Percentiles rank a stretch among this genome's conserved stretches.
Conservation (phyloP, 2,329 filamentous ascomycete genomes). For the Microcyclospora pomicola region DNA sequence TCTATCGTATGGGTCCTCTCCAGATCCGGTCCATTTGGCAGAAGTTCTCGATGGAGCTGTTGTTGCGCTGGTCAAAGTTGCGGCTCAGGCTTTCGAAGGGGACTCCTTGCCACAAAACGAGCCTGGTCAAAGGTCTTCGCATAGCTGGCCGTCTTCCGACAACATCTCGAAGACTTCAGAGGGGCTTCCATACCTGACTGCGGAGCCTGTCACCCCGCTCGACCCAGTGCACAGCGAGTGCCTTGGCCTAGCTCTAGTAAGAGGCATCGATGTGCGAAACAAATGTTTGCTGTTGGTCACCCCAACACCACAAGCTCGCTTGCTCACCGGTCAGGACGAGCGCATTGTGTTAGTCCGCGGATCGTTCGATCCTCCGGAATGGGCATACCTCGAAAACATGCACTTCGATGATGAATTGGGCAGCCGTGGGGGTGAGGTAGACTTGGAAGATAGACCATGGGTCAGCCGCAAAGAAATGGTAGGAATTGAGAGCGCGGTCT, state of each 20-base stretch:
- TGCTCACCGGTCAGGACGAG: slow-evolving; percentile 23
- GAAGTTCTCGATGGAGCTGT: slow-evolving; percentile 59
- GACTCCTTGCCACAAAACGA: background rate
- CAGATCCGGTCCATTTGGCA: slow-evolving; percentile 42
- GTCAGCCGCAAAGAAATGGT: slow-evolving; percentile 13
- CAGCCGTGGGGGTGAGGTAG: slow-evolving; percentile 1
- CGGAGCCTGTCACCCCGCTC: slow-evolving; percentile 38
- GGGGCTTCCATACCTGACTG: slow-evolving; percentile 49
- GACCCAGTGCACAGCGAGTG: slow-evolving; percentile 46
- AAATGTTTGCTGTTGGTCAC: slow-evolving; percentile 51
- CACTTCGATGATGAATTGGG: slow-evolving; percentile 20
- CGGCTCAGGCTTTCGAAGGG: slow-evolving; percentile 18
- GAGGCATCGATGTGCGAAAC: slow-evolving; percentile 47
- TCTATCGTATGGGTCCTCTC: slow-evolving; percentile 52
- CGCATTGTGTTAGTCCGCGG: slow-evolving; percentile 52
- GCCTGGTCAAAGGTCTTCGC: background rate
- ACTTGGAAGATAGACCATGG: slow-evolving; percentile 14
- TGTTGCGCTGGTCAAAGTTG: slow-evolving; percentile 50
- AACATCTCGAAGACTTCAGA: slow-evolving; percentile 34
- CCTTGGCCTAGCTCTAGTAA: slow-evolving; percentile 54
- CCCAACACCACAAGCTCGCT: slow-evolving; percentile 26
- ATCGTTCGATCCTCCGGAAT: slow-evolving; percentile 53
- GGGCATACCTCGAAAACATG: slow-evolving; percentile 55
- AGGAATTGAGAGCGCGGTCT: slow-evolving; percentile 21
- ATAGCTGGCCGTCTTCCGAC: background rate